phyloP scores from a whole-genome alignment of 192 early-diverging fungal species.

The Anaeromyces robustus region DNA sequence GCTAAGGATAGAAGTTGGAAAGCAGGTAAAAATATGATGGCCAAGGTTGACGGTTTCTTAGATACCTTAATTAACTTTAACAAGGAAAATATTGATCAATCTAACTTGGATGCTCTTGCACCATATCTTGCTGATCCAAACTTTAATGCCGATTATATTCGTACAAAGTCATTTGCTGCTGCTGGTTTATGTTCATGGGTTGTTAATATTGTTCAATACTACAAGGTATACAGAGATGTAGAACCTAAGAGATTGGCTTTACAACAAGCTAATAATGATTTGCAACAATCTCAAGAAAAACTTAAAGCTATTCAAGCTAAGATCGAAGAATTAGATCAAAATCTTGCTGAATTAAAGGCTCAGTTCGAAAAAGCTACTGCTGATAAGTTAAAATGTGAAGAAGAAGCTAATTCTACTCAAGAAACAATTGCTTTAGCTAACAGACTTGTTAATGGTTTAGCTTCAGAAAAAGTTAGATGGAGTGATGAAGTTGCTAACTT shows the following conservation, averaged over 20 bases:
- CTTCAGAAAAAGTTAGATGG: constrained; percentile 52
- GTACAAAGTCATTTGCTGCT: constrained; percentile 44
- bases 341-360: constrained; percentile 37
- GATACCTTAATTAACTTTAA: constrained; percentile 40
- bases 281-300: constrained; percentile 31
- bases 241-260: constrained; percentile 45
- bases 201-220: constrained; percentile 45
- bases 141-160: constrained; percentile 48
- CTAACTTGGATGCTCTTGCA: constrained; percentile 41
- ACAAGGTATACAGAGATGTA: constrained; percentile 44
- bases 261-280: constrained; percentile 33
- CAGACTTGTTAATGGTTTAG: constrained; percentile 43
- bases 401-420: constrained; percentile 43
- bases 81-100: constrained; percentile 41
- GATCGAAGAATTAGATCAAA: constrained; percentile 40
- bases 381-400: constrained; percentile 44
- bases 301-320: constrained; percentile 39
- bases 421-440: constrained; percentile 47
- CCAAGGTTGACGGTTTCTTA: constrained; percentile 49
- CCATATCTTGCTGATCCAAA: constrained; percentile 45
- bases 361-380: constrained; percentile 50
- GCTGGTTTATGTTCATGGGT: constrained; percentile 49
- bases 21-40: constrained; percentile 52
- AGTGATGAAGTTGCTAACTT: constrained; percentile 42
- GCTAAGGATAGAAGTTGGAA: constrained; percentile 50